Base-by-base conservation (phyloP, 495 filamentous ascomycete species). In the Hypoxylon subgilvum region DNA sequence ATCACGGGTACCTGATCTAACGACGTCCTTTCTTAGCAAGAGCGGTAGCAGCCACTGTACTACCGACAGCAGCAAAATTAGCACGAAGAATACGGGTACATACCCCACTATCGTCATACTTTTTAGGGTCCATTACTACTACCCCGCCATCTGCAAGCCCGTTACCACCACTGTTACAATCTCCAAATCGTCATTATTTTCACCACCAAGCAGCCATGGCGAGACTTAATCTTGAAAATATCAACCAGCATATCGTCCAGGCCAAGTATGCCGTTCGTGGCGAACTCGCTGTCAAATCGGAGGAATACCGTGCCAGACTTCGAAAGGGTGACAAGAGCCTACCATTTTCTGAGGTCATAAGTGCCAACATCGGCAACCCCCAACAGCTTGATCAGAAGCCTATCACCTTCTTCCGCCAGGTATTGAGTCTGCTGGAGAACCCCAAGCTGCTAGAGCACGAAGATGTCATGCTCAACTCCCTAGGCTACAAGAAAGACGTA, bases 361-460 rank as follows among this genome's bases (percentile, higher is more conserved):
- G 88, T 47, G 94, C 94, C 73, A 98, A 98, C 74, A 98, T 98
- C 69, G 94, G 95, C 62, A 98, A 98, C 77, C 94, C 95, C 5
- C 94, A 98, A 70, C 95, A 97, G 75, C 86, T 98, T 49, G 94
- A 95, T 75, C 94, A 98, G 80, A 94, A 96, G 80, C 94, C 94
- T 63, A 91, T 98, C 68, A 97, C 93, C 61, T 98, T 96, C 82
- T 96, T 98, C 86, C 87, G 94, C 50, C 95, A 98, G 76, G 95
- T 97, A 8, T 81, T 96, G 68, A 96, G 91, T 78, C 74, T 98
- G 41, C 78, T 98, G 48, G 94, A 98, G 76, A 91, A 97, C 78
- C 94, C 94, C 2, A 58, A 73, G 36, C 78, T 98, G 6, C 77
- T 98, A 46, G 83, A 96, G 65, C 84, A 92, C 54, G 82, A 89